A percentile compares a stretch with the other conserved stretches of the same genome.
These are phyloP conservation scores for Aspergillus versicolor DNA, from an alignment of 2,329 filamentous ascomycete genomes.

Conservation along the genomic window DNA sequence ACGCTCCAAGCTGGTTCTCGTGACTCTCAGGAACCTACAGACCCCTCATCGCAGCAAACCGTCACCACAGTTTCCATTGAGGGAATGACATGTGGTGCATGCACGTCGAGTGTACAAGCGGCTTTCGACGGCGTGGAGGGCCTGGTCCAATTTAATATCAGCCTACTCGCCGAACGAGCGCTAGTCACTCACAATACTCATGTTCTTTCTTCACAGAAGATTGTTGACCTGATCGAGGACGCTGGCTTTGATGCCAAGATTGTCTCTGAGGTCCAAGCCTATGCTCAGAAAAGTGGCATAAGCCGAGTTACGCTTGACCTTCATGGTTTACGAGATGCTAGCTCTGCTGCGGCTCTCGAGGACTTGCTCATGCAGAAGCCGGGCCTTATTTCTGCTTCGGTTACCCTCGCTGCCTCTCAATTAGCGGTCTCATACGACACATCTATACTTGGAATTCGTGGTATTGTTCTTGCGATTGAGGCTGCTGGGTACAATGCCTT, in stretches of 20 bases:
- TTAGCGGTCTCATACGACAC: slow-evolving; percentile 73
- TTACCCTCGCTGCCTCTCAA: slow-evolving; percentile 72
- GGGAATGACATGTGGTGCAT: slow-evolving; percentile 97
- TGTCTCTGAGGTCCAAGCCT: slow-evolving; percentile 65
- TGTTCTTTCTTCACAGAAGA: slow-evolving; percentile 69
- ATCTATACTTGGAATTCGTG: slow-evolving; percentile 71
- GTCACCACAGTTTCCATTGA: slow-evolving; percentile 86
- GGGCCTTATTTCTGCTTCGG: slow-evolving; percentile 71
- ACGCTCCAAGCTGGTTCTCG: slow-evolving; percentile 35
- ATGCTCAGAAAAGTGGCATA: slow-evolving; percentile 52
- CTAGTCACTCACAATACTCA: slow-evolving; percentile 79
- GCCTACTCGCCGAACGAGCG: slow-evolving; percentile 85
- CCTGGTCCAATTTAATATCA: slow-evolving; percentile 88
- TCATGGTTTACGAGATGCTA: slow-evolving; percentile 73
- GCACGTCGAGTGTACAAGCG: slow-evolving; percentile 84
- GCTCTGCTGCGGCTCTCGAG: slow-evolving; percentile 71
- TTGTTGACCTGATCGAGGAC: slow-evolving; percentile 82
- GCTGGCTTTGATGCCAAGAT: slow-evolving; percentile 82
- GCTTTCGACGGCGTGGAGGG: slow-evolving; percentile 78
- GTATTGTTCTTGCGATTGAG: slow-evolving; percentile 80
- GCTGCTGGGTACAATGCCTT: slow-evolving; percentile 83
- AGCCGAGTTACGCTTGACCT: slow-evolving; percentile 76
- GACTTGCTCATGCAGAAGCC: slow-evolving; percentile 61
- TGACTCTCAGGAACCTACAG: slow-evolving; percentile 33
- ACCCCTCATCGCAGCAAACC: slow-evolving; percentile 43